Percentiles rank a stretch among this genome's conserved stretches.
Evolutionary conservation across 1,139 yeast species (phyloP).

Genomic region (Candida neerlandica): DNA sequence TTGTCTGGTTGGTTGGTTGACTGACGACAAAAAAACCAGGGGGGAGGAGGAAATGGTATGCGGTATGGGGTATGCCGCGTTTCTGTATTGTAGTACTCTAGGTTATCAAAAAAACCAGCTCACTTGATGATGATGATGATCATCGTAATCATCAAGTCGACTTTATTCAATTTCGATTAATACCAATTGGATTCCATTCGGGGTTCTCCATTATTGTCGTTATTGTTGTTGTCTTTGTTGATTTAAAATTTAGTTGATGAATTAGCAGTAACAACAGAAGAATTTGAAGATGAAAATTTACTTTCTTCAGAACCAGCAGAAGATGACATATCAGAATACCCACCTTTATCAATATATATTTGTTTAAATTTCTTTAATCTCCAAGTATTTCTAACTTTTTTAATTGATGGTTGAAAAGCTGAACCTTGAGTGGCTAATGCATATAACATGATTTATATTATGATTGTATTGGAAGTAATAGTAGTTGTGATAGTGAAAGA

Average conservation of each 20-base stretch:
- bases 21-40: no score
- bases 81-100: no score
- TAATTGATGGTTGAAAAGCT: slow-evolving; percentile 42
- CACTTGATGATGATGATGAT: no score
- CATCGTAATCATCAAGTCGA: no score
- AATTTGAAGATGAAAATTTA: slow-evolving; percentile 2
- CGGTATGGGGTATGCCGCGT: no score
- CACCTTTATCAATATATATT: slow-evolving; percentile 21
- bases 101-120: no score
- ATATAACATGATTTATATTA: slow-evolving; percentile 34
- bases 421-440: slow-evolving; percentile 46
- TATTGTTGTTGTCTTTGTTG: not conserved
- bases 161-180: no score
- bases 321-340: slow-evolving; percentile 2
- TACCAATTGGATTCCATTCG: no score
- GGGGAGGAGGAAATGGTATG: no score
- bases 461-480: not conserved
- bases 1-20: no score
- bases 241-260: not conserved
- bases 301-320: not conserved
- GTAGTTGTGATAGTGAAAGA: not conserved
- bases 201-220: no score
- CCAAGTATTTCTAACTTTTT: slow-evolving; percentile 38
- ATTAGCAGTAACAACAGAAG: slow-evolving; percentile 3
- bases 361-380: slow-evolving; percentile 40